phyloP scores from a whole-genome alignment of 2,329 filamentous ascomycete genomes.

The Thielaviopsis punctulata region DNA sequence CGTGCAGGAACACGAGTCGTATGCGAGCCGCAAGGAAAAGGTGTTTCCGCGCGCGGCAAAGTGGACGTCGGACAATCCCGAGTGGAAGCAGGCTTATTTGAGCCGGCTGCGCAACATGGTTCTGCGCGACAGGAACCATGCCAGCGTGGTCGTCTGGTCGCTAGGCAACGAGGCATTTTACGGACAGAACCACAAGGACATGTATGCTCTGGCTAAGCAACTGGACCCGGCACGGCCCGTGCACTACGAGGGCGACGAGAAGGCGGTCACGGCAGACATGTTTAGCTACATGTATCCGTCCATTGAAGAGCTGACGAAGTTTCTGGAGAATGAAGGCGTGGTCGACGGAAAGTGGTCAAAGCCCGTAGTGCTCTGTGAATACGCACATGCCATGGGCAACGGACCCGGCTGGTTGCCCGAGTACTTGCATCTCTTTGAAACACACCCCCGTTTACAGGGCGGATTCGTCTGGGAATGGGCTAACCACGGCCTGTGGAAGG shows the following conservation, averaged over 20 bases:
- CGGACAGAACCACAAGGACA: constrained; percentile 47
- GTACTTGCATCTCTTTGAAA: constrained; percentile 48
- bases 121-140: constrained; percentile 40
- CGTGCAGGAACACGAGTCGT: background rate
- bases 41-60: constrained; percentile 28
- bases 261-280: constrained; percentile 43
- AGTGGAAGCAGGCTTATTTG: constrained; percentile 47
- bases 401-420: constrained; percentile 45
- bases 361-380: constrained; percentile 41
- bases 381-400: constrained; percentile 45
- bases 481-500: constrained; percentile 26
- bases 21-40: constrained; percentile 18
- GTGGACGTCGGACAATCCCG: constrained; percentile 41
- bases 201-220: constrained; percentile 45
- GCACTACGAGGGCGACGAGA: constrained; percentile 47
- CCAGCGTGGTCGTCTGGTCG: constrained; percentile 53
- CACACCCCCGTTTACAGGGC: constrained; percentile 33
- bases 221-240: constrained; percentile 40
- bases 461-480: constrained; percentile 51
- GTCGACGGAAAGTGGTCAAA: constrained; percentile 29
- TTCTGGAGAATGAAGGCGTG: constrained; percentile 22
- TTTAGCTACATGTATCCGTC: constrained; percentile 48
- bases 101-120: constrained; percentile 50
- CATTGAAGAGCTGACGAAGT: constrained; percentile 26
- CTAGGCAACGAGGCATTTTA: constrained; percentile 58